Evolutionary conservation across 2,329 filamentous ascomycete genomes (phyloP).

Genomic region (Fusarium heterosporum): DNA sequence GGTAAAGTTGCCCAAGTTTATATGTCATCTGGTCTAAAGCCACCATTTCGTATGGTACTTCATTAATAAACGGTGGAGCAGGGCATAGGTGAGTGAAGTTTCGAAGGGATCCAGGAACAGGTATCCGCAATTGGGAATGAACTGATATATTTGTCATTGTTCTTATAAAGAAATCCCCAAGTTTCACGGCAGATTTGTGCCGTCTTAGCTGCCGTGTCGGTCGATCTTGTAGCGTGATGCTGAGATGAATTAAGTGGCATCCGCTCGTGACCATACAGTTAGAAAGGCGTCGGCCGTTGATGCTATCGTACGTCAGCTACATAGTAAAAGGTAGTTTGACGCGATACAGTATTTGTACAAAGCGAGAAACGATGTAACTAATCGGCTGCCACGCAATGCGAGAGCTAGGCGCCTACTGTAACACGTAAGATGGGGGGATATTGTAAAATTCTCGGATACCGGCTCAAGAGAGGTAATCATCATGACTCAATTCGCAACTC

Average conservation of each 20-base stretch:
- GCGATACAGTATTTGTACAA: background rate
- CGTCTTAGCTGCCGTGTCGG: slow-evolving; percentile 17
- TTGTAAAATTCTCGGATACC: slow-evolving; percentile 22
- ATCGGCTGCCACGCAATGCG: slow-evolving; percentile 12
- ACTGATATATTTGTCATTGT: background rate
- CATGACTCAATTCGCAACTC: slow-evolving; percentile 9
- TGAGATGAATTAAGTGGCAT: background rate
- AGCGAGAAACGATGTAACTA: background rate
- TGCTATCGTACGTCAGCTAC: slow-evolving; percentile 20
- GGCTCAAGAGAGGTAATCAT: slow-evolving; percentile 6
- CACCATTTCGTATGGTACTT: background rate
- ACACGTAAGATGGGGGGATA: background rate
- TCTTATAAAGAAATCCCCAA: background rate
- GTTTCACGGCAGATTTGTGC: slow-evolving; percentile 27
- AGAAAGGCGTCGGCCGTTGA: slow-evolving; percentile 1
- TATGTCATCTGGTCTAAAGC: too few relatives aligned
- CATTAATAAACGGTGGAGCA: background rate
- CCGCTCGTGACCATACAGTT: background rate
- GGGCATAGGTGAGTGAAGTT: background rate
- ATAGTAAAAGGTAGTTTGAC: background rate
- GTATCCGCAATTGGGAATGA: background rate
- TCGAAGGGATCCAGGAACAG: background rate
- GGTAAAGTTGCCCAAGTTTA: too few relatives aligned
- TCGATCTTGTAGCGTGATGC: slow-evolving; percentile 11
- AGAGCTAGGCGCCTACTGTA: background rate